Conservation (phyloP, 176 grass and related monocot species). For the Puya raimondii region DNA sequence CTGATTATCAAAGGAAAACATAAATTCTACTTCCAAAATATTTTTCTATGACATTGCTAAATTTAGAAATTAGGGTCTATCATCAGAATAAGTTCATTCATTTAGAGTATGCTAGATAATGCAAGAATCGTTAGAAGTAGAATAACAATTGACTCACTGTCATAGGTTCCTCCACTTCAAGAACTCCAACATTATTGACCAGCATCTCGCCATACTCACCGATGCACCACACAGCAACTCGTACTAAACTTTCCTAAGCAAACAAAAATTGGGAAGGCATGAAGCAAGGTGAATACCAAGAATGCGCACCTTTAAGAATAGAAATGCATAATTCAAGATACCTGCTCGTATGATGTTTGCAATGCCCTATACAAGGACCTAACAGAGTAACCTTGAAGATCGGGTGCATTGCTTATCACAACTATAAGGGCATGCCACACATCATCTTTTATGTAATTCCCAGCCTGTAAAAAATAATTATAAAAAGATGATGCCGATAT, state of each 20-base stretch:
- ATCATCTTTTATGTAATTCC: conserved; percentile 90
- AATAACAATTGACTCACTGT: conserved; percentile 48
- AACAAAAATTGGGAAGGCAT: conserved; percentile 29
- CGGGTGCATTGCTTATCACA: conserved; percentile 80
- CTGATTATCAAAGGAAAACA: no score
- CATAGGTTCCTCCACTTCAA: conserved; percentile 73
- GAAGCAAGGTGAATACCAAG: conserved; percentile 13
- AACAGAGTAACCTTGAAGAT: conserved; percentile 98
- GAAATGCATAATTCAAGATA: conserved; percentile 26
- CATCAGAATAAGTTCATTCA: no score
- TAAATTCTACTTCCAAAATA: no score
- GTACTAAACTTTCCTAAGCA: conserved; percentile 88
- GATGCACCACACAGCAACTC: conserved; percentile 93
- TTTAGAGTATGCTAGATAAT: background rate
- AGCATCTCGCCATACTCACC: conserved; percentile 99
- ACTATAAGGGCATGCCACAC: conserved; percentile 94
- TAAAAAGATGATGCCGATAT: background rate
- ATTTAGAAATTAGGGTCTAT: no score
- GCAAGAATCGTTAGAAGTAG: background rate
- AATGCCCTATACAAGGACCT: conserved; percentile 78
- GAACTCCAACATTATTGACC: conserved; percentile 69
- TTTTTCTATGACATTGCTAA: no score
- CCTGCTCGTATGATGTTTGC: conserved; percentile 62
- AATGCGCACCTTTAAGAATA: conserved; percentile 14
- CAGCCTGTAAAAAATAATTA: conserved; percentile 45